Conservation (phyloP, 2,329 filamentous ascomycete genomes). For the Elsinoe arachidis region DNA sequence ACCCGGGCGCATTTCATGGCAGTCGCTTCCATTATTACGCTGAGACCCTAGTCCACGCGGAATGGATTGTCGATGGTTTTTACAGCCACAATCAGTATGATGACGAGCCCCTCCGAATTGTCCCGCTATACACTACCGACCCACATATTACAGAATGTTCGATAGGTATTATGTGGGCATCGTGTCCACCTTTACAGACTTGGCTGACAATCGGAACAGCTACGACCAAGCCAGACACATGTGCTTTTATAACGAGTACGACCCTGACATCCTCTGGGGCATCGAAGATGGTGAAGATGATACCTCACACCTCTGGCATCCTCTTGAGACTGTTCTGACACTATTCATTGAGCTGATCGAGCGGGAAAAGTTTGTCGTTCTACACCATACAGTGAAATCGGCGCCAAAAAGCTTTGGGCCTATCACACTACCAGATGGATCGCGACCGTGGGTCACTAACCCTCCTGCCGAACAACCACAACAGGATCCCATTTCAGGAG, state of each 20-base stretch:
- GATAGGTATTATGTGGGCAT: background rate
- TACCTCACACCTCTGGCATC: conserved; percentile 20
- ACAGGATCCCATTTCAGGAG: background rate
- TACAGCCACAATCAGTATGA: background rate
- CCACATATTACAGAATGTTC: background rate
- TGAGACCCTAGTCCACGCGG: background rate
- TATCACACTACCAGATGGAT: background rate
- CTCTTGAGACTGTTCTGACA: conserved; percentile 25
- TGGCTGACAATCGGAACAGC: background rate
- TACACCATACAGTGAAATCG: conserved; percentile 20
- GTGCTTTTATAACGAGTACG: background rate
- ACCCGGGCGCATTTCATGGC: no score
- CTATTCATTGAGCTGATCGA: conserved; percentile 29
- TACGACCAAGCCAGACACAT: background rate
- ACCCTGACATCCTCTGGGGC: background rate
- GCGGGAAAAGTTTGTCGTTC: conserved; percentile 25
- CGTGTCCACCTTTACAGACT: background rate
- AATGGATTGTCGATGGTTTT: background rate
- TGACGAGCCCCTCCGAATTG: background rate
- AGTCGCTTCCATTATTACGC: background rate
- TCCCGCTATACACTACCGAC: background rate
- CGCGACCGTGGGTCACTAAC: conserved; percentile 1
- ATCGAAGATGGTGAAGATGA: background rate
- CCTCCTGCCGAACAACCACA: conserved; percentile 11
- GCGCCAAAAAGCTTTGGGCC: background rate